These are phyloP conservation scores for Mycena amicta DNA, from an alignment of 768 basidiomycete species.

Conservation along the genomic window DNA sequence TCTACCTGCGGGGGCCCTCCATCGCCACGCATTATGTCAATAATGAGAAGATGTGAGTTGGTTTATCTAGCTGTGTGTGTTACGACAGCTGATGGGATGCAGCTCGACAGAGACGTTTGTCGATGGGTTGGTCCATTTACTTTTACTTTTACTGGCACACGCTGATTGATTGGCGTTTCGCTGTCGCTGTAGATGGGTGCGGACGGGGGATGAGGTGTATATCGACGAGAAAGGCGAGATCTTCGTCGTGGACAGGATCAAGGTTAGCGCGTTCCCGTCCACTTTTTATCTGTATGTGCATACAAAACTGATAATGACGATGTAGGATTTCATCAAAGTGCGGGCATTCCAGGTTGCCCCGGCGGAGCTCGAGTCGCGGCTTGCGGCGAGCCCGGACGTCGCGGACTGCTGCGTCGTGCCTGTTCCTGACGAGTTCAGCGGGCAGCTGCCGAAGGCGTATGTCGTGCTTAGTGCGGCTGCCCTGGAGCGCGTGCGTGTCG, in stretches of 20 bases:
- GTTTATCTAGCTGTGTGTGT: background rate
- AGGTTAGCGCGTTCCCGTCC: conserved; percentile 34
- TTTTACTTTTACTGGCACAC: conserved; percentile 31
- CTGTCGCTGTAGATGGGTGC: conserved; percentile 40
- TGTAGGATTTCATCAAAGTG: conserved; percentile 50
- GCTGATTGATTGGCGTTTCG: conserved; percentile 18
- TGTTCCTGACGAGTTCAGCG: conserved; percentile 48
- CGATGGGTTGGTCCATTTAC: conserved; percentile 38
- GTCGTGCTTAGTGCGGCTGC: conserved; percentile 42
- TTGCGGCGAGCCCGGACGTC: conserved; percentile 40
- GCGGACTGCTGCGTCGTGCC: conserved; percentile 43
- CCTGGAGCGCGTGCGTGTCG: conserved; percentile 21
- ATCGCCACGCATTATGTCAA: conserved; percentile 39
- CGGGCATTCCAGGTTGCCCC: conserved; percentile 6
- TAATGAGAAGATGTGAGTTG: conserved; percentile 41
- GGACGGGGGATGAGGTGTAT: conserved; percentile 50
- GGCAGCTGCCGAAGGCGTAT: conserved; percentile 53
- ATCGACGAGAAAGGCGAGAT: conserved; percentile 47
- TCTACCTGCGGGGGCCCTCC: conserved; percentile 39
- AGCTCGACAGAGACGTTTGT: conserved; percentile 32
- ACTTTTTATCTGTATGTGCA: conserved; percentile 24
- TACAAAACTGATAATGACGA: no score
- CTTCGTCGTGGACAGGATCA: conserved; percentile 53
- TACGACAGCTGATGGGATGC: background rate
- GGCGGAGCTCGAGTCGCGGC: conserved; percentile 32